phyloP scores from a whole-genome alignment of 495 filamentous ascomycete species.

The Aspergillus sclerotiicarbonarius region DNA sequence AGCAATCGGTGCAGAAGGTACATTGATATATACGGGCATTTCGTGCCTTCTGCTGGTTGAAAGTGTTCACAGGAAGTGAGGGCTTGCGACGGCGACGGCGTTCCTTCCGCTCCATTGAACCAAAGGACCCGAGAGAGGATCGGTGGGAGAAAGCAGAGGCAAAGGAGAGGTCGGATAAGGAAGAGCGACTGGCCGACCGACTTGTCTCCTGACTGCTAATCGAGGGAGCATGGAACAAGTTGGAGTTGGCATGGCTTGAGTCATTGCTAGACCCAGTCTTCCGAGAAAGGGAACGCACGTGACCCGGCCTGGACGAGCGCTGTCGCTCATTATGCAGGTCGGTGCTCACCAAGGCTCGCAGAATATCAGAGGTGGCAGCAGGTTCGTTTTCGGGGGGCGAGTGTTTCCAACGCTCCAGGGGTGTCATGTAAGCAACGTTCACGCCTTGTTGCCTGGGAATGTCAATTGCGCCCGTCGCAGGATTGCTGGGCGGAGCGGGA shows the following conservation, averaged over 20 bases:
- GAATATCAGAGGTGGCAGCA: slow-evolving; percentile 75
- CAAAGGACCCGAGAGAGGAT: slow-evolving; percentile 61
- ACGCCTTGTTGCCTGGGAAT: slow-evolving; percentile 53
- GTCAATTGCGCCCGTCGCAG: slow-evolving; percentile 62
- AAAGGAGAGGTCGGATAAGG: slow-evolving; percentile 61
- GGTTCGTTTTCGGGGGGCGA: slow-evolving; percentile 88
- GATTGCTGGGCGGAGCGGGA: slow-evolving; percentile 54
- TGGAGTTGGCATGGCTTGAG: slow-evolving; percentile 62
- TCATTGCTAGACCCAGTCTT: slow-evolving; percentile 60
- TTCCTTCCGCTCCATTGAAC: slow-evolving; percentile 66
- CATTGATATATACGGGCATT: slow-evolving; percentile 67
- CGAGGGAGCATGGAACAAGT: slow-evolving; percentile 65
- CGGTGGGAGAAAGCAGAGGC: slow-evolving; percentile 70
- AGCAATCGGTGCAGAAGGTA: slow-evolving; percentile 89
- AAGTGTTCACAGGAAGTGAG: slow-evolving; percentile 43
- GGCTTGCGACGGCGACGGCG: slow-evolving; percentile 67
- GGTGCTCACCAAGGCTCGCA: slow-evolving; percentile 65
- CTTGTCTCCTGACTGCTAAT: slow-evolving; percentile 71
- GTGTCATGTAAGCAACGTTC: slow-evolving; percentile 66
- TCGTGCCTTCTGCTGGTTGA: slow-evolving; percentile 41
- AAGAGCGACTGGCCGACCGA: slow-evolving; percentile 66
- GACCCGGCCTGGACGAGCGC: slow-evolving; percentile 34
- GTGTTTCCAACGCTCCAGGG: slow-evolving; percentile 80
- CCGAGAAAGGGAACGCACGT: slow-evolving; percentile 48
- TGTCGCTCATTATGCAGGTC: slow-evolving; percentile 53